Evolutionary conservation across 768 basidiomycete species (phyloP), one percentile per base, ranked within the genome.

Genomic region (Tubosaeta brunneosetosa): DNA sequence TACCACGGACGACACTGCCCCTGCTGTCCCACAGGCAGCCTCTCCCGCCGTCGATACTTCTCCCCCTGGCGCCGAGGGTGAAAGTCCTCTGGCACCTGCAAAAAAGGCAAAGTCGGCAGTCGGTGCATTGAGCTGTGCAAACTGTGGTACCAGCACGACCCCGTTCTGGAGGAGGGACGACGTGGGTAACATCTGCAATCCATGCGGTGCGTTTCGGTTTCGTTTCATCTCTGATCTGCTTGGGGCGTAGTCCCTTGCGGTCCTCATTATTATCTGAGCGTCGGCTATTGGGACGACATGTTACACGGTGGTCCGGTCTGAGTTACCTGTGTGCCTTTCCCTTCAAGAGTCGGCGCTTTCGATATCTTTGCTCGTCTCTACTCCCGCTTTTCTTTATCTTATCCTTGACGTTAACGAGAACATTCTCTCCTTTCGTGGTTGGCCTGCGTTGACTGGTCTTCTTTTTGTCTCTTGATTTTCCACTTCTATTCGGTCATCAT

Each of bases 101-200:
- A 59, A 79, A 60, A 69, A 69, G 52, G 53, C 49, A 55, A 64
- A 69, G 53, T 68, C 72, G 19, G 68, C 76, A 3, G 80, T 92
- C 37, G 88, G 89, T 55, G 88, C 89, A 8, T 72, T 92, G 55
- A 82, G 84, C 61, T 94, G 93, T 71, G 85, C 87, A 38, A 91
- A 91, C 67, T 94, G 92, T 70, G 86, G 86, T 32, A 93, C 92
- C 41, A 88, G 86, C 66, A 88, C 88, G 51, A 94, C 91, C 3
- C 92, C 92, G 12, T 73, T 94, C 9, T 94, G 92, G 92, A 77
- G 92, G 61, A 74, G 92, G 60, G 91, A 94, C 65, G 88, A 91
- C 64, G 83, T 89, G 38, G 92, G 92, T 51, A 93, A 93, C 70
- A 92, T 93, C 54, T 94, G 92, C 71, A 94, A 94, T 74, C 91